Base-by-base conservation (phyloP, 805 yeast genomes). In the Saturnispora serradocipensis region DNA sequence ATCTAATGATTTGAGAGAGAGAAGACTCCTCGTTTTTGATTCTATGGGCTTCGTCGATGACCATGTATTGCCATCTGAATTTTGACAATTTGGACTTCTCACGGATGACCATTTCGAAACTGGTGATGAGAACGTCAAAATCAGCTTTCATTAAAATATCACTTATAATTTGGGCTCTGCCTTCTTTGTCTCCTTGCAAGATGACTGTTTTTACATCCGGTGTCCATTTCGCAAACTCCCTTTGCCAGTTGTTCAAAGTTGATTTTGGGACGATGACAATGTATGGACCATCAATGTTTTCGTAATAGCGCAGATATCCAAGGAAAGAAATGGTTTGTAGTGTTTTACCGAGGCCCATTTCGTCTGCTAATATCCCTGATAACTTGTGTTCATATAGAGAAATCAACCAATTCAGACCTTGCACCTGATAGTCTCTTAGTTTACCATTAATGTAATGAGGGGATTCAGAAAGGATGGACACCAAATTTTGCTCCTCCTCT, bases 291-390 rank as follows among this genome's bases (percentile, higher is more conserved):
- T 72, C 73, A 30, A 77, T 72, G 32, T 76, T 71, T 57, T 75
- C 79, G 50, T 80, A 65, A 60, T 79, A 84, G 54, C 93, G 72
- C 42, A 86, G 68, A 61, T 82, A 86, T 2, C 91, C 91, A 44
- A 86, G 66, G 56, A 83, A 82, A 7, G 91, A 78, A 56, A 86
- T 85, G 0, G 91, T 86, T 65, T 86, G 93, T 53, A 86, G 68
- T 3, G 93, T 86, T 63, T 86, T 86, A 58, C 93, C 93, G 55
- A 86, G 68, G 1, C 93, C 93, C 93, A 86, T 86, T 67, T 86
- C 93, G 67, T 86, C 93, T 1, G 93, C 93, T 53, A 86, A 71
- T 24, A 86, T 85, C 54, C 93, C 93, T 1, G 86, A 78, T 45
- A 86, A 68, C 54, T 80, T 77, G 67, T 83, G 84, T 56, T 80